A percentile compares a stretch with the other conserved stretches of the same genome.
These are phyloP conservation scores for Yarrowia phangngaensis DNA, from an alignment of 805 yeast species.

Conservation along the genomic window DNA sequence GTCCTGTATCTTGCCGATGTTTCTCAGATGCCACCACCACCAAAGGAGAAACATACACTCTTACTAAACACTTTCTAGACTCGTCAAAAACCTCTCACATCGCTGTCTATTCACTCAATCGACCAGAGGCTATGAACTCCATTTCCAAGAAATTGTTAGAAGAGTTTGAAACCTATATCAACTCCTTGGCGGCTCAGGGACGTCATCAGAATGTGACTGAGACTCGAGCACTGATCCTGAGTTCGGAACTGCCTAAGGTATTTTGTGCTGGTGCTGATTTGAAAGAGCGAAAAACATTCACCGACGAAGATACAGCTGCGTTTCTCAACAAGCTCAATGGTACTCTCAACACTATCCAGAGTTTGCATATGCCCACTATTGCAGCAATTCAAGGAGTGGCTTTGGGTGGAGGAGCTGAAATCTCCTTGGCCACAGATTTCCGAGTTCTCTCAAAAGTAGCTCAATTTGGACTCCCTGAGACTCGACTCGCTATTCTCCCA, in stretches of 20 bases:
- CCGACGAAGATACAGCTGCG: constrained; percentile 35
- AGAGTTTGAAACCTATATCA: constrained; percentile 34
- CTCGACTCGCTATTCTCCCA: constrained; percentile 50
- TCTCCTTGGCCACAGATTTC: constrained; percentile 44
- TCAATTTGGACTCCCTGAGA: constrained; percentile 46
- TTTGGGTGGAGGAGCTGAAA: constrained; percentile 47
- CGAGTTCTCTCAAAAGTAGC: constrained; percentile 41
- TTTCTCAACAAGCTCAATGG: constrained; percentile 36
- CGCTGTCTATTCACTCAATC: constrained; percentile 34
- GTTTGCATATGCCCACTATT: constrained; percentile 42
- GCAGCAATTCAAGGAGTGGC: constrained; percentile 46
- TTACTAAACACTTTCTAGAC: constrained; percentile 19
- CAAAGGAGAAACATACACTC: constrained; percentile 6
- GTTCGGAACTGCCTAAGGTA: constrained; percentile 33
- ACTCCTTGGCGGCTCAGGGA: constrained; percentile 30
- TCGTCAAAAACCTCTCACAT: constrained; percentile 24
- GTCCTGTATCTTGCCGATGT: too few relatives aligned
- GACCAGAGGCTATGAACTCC: constrained; percentile 40
- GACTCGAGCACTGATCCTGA: constrained; percentile 34
- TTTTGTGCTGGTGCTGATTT: constrained; percentile 38
- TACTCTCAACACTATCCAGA: constrained; percentile 37
- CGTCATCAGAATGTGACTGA: constrained; percentile 29
- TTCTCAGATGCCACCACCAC: neutral
- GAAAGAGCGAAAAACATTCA: constrained; percentile 39
- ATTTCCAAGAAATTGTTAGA: constrained; percentile 35